Evolutionary conservation across 2,329 filamentous ascomycete genomes (phyloP), one percentile per base, ranked within the genome.

Genomic region (Capronia epimyces): DNA sequence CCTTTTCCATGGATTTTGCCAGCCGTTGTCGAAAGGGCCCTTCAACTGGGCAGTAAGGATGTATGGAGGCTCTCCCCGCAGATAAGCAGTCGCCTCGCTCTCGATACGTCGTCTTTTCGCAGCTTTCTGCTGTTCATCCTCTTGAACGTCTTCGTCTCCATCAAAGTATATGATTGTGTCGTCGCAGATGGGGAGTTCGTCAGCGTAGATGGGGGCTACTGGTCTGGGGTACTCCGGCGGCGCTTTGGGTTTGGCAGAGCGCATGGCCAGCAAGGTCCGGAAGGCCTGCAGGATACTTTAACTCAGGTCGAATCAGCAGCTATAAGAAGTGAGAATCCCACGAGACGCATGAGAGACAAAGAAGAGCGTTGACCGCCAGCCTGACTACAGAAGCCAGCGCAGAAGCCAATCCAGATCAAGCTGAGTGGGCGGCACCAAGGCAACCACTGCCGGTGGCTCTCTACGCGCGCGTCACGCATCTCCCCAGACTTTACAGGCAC

Each of bases 31-130:
- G 25, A 76, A 71, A 1, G 73, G 73, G 0, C 74, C 74, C 37
- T 63, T 67, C 16, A 76, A 62, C 7, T 66, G 66, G 10, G 73
- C 73, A 4, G 68, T 73, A 9, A 71, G 60, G 39, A 76, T 75
- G 49, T 73, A 74, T 8, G 73, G 60, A 13, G 66, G 65, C 22
- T 64, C 61, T 21, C 73, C 73, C 27, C 68, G 60, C 32, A 73
- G 60, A 60, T 75, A 74, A 7, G 63, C 39, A 65, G 65, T 15
- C 63, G 72, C 25, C 69, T 62, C 29, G 57, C 15, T 64, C 61
- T 75, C 71, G 40, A 74, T 70, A 52, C 69, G 66, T 51, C 65
- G 65, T n/a, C 64, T 64, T 58, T 71, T 74, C 5, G 67, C 65
- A 12, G 62, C 62, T 18, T 65, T 51, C 31, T 51, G 13, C 32